Evolutionary conservation across 345 rosid species (phyloP), one percentile per base, ranked within the genome.

Genomic region (Salix udensis): DNA sequence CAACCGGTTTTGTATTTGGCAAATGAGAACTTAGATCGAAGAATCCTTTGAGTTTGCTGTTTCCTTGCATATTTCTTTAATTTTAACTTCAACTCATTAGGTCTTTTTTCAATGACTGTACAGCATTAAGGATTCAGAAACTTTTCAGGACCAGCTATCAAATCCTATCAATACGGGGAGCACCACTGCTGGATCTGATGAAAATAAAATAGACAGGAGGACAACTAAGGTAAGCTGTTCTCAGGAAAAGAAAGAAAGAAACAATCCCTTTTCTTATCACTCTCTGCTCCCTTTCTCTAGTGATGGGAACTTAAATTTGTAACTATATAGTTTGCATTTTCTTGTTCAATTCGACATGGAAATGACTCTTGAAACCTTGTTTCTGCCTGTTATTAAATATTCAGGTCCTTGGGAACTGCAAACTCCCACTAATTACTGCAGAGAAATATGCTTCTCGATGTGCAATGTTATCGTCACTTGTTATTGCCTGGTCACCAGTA

Each of bases 401-500:
- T 72, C 79, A 89, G 96, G 86, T 70, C 36, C 74, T 67, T 80
- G 78, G 39, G 19, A 64, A n/a, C 37, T 68, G 67, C 58, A 53
- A 37, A 53, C 71, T 67, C 42, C 89, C 88, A 67, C 73, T 84
- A 64, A 85, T 93, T 75, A 84, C 89, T 37, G 86, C 92, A 74
- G 83, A 82, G 19, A 87, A 83, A 68, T 96, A 90, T 85, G 92
- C 91, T 82, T 91, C 90, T 75, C 91, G 86, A 37, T 84, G 82
- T 83, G 96, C 90, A 77, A 82, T 87, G 84, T 78, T 96, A 61
- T 85, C 93, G 69, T 85, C 92, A 68, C 87, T 88, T 72, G 81
- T 85, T 67, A 87, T 92, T 74, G 87, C 96, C 78, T 96, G 99
- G 99, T 96, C 97, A 23, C 92, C 97, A 8, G 61, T 89, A 73